A percentile compares a stretch with the other conserved stretches of the same genome.
Evolutionary conservation across 331 rosid species (phyloP).

Genomic region (Rosa hybrid): DNA sequence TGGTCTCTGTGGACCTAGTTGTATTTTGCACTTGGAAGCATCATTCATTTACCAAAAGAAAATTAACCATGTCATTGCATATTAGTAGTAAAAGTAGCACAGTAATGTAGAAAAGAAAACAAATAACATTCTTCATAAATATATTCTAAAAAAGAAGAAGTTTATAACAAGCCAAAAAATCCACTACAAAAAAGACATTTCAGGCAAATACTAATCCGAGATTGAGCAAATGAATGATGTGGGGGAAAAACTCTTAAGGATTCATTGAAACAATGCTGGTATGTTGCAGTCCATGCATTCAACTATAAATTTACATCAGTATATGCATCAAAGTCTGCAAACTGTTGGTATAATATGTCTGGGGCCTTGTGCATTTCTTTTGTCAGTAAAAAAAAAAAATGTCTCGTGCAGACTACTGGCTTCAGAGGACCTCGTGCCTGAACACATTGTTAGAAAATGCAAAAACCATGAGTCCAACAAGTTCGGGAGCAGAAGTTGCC

Average conservation of each 20-base stretch:
- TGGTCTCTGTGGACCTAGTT: too few species aligned
- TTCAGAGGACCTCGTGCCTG: constrained; percentile 13
- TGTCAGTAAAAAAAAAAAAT: constrained; percentile 4
- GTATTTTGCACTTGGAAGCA: background rate
- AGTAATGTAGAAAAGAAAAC: background rate
- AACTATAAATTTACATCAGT: constrained; percentile 19
- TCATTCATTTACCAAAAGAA: background rate
- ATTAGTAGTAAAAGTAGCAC: background rate
- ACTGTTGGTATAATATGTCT: background rate
- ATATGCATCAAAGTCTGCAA: background rate
- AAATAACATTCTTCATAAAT: background rate
- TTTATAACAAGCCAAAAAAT: background rate
- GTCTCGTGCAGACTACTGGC: background rate
- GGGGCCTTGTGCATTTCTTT: background rate
- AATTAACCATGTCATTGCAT: background rate
- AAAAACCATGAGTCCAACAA: constrained; percentile 16
- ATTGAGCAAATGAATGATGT: background rate
- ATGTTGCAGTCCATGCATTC: background rate
- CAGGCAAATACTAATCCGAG: background rate
- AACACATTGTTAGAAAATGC: constrained; percentile 11
- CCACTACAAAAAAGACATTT: background rate
- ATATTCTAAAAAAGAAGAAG: background rate
- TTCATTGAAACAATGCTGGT: background rate
- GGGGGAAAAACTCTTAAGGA: background rate
- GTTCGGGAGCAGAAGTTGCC: constrained; percentile 6